Evolutionary conservation across 2,329 filamentous ascomycete species (phyloP).

Genomic region (Trichoderma atrobrunneum): DNA sequence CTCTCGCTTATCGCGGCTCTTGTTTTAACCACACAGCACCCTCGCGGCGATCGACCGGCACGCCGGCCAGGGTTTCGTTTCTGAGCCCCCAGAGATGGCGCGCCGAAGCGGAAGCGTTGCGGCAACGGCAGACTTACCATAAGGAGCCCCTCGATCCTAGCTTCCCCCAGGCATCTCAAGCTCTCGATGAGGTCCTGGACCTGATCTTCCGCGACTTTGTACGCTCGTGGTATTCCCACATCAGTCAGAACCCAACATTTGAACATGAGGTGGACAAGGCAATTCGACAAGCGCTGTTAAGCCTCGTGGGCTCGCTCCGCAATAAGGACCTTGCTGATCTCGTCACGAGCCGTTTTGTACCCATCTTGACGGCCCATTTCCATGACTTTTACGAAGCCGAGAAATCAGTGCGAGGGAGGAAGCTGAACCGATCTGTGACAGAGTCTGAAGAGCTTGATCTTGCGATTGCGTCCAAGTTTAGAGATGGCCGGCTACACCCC

Average conservation of each 20-base stretch:
- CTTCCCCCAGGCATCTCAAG: slow-evolving; percentile 73
- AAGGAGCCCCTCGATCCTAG: slow-evolving; percentile 69
- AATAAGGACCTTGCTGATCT: slow-evolving; percentile 81
- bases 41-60: slow-evolving; percentile 35
- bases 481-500: slow-evolving; percentile 80
- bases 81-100: slow-evolving; percentile 63
- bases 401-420: slow-evolving; percentile 77
- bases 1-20: slow-evolving; percentile 56
- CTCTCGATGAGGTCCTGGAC: slow-evolving; percentile 74
- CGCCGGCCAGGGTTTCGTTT: slow-evolving; percentile 56
- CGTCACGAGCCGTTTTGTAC: slow-evolving; percentile 77
- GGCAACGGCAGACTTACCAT: slow-evolving; percentile 63
- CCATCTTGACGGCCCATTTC: slow-evolving; percentile 83
- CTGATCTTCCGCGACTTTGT: slow-evolving; percentile 82
- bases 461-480: slow-evolving; percentile 93
- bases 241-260: slow-evolving; percentile 78
- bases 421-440: slow-evolving; percentile 84
- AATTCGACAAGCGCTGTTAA: slow-evolving; percentile 69
- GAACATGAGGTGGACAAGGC: slow-evolving; percentile 81
- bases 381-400: slow-evolving; percentile 91
- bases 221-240: slow-evolving; percentile 80
- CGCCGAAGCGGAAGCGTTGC: slow-evolving; percentile 65
- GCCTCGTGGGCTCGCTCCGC: slow-evolving; percentile 68
- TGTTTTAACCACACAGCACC: slow-evolving; percentile 49
- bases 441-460: slow-evolving; percentile 95